Evolutionary conservation across 768 basidiomycete genomes (phyloP).

Genomic region (Leccinum broughii): DNA sequence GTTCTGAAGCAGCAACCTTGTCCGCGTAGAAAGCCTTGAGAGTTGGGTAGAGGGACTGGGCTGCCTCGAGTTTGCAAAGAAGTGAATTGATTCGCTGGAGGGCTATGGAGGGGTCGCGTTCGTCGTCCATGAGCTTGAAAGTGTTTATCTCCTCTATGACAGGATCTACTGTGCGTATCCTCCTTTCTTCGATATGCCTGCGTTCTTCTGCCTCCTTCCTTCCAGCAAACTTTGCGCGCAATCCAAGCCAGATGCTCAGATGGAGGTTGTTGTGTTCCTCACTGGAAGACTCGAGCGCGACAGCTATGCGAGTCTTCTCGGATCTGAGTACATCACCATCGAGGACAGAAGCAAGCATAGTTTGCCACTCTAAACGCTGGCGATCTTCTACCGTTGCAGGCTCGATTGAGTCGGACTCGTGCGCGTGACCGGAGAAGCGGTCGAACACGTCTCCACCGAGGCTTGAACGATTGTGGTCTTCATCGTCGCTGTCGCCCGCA

Average conservation of each 20-base stretch:
- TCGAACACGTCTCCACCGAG: constrained; percentile 48
- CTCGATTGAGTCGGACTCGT: constrained; percentile 64
- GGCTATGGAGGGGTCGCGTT: constrained; percentile 41
- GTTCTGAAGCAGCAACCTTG: constrained; percentile 66
- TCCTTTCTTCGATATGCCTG: constrained; percentile 76
- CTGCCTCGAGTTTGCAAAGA: constrained; percentile 75
- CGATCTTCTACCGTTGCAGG: constrained; percentile 72
- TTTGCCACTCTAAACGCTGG: constrained; percentile 93
- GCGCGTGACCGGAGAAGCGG: constrained; percentile 49
- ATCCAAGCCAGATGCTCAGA: constrained; percentile 83
- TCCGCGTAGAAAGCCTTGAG: constrained; percentile 78
- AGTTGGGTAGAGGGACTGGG: constrained; percentile 85
- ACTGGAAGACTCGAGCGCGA: constrained; percentile 65
- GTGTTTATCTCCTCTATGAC: constrained; percentile 81
- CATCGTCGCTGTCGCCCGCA: constrained; percentile 76
- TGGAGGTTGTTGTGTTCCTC: constrained; percentile 70
- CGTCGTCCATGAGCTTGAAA: constrained; percentile 60
- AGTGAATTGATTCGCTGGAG: constrained; percentile 63
- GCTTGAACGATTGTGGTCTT: constrained; percentile 50
- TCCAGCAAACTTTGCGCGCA: constrained; percentile 83
- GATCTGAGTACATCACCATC: constrained; percentile 93
- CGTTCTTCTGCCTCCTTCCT: constrained; percentile 81
- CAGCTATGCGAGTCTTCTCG: constrained; percentile 91
- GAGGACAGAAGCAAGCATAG: constrained; percentile 90
- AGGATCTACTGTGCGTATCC: constrained; percentile 76